Conservation (phyloP, 169 alveolate genomes). For the Ichthyophthirius multifiliis region DNA sequence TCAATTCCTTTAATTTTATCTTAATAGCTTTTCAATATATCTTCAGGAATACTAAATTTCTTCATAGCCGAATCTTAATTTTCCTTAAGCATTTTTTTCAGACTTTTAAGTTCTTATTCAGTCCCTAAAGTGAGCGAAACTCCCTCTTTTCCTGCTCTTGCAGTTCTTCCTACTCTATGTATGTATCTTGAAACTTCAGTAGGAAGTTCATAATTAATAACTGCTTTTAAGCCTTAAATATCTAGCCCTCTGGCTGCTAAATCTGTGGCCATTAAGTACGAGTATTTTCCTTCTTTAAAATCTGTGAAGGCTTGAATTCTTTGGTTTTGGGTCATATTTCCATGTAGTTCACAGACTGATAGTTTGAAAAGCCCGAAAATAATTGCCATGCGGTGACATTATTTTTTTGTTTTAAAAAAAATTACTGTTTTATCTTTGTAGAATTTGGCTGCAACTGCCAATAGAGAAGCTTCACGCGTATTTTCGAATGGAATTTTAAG, state of each 20-base stretch:
- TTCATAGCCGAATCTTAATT: constrained; percentile 13
- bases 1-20: constrained; percentile 19
- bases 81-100: constrained; percentile 27
- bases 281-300: constrained; percentile 66
- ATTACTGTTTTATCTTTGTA: constrained; percentile 70
- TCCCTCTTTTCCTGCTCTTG: constrained; percentile 91
- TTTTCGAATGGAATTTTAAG: constrained; percentile 37
- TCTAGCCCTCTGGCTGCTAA: constrained; percentile 96
- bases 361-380: constrained; percentile 84
- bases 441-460: constrained; percentile 54
- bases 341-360: constrained; percentile 93
- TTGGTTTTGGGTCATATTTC: constrained; percentile 91
- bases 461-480: constrained; percentile 69
- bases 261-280: constrained; percentile 93
- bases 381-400: constrained; percentile 89
- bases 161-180: constrained; percentile 90
- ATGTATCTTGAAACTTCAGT: constrained; percentile 85
- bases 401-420: constrained; percentile 88
- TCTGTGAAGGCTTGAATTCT: constrained; percentile 90
- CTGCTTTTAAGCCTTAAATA: constrained; percentile 89
- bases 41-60: constrained; percentile 1
- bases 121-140: constrained; percentile 64
- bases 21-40: background rate
- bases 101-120: constrained; percentile 29
- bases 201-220: constrained; percentile 92